Percentiles rank a stretch among this genome's conserved stretches.
These are phyloP conservation scores for Cystobasidium pallidum DNA, from an alignment of 1,284 basidiomycete species.

Conservation along the genomic window DNA sequence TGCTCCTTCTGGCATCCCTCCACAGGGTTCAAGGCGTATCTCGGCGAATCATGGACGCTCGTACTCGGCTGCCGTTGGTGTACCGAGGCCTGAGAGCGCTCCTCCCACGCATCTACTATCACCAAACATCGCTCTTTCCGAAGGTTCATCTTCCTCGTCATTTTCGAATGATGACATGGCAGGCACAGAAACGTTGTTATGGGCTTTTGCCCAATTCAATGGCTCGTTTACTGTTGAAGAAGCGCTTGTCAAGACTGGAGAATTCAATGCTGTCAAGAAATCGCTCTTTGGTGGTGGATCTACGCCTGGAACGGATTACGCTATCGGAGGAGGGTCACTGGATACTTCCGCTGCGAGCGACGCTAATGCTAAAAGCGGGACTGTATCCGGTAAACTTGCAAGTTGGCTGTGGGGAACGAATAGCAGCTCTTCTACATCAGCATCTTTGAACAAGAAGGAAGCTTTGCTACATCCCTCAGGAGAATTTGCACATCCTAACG, in stretches of 20 bases:
- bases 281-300: slow-evolving; percentile 52
- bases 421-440: neutral
- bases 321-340: slow-evolving; percentile 63
- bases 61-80: slow-evolving; percentile 22
- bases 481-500: slow-evolving; percentile 17
- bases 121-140: slow-evolving; percentile 9
- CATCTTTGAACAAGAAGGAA: neutral
- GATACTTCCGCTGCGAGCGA: slow-evolving; percentile 22
- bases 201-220: slow-evolving; percentile 81
- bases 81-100: slow-evolving; percentile 27
- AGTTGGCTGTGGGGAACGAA: slow-evolving; percentile 44
- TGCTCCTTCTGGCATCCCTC: neutral
- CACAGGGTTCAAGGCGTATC: neutral
- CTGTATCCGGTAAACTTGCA: slow-evolving; percentile 37
- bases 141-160: slow-evolving; percentile 7
- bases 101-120: slow-evolving; percentile 10
- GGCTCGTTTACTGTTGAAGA: slow-evolving; percentile 66
- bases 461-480: slow-evolving; percentile 5
- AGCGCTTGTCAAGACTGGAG: slow-evolving; percentile 57
- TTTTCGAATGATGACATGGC: neutral
- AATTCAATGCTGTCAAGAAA: slow-evolving; percentile 57
- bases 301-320: slow-evolving; percentile 6
- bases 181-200: slow-evolving; percentile 73
- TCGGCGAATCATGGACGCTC: slow-evolving; percentile 7
- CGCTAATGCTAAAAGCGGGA: neutral